Percentiles rank a stretch among this genome's conserved stretches.
Conservation (phyloP, 768 basidiomycete genomes). For the Collybiopsis luxurians region DNA sequence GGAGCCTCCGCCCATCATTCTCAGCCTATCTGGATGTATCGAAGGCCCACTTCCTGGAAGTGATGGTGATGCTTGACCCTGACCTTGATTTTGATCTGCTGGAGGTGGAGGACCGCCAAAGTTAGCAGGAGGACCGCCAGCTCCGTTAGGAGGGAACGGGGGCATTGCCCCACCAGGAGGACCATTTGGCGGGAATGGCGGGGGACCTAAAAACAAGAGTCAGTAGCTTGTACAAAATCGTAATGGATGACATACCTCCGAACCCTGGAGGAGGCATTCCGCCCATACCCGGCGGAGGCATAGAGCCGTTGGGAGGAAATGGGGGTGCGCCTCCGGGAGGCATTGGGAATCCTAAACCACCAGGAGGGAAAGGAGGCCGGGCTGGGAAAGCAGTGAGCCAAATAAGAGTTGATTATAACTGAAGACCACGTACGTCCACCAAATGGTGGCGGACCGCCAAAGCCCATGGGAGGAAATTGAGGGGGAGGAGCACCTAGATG, state of each 20-base stretch:
- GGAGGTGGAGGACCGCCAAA: slow-evolving; percentile 22
- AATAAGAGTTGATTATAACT: neutral
- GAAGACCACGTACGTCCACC: slow-evolving; percentile 6
- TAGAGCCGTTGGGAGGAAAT: slow-evolving; percentile 61
- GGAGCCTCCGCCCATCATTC: slow-evolving; percentile 61
- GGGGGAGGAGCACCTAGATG: slow-evolving; percentile 61
- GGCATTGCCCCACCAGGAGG: slow-evolving; percentile 44
- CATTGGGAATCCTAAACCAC: slow-evolving; percentile 51
- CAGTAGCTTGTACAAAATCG: slow-evolving; percentile 9
- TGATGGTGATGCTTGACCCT: slow-evolving; percentile 31
- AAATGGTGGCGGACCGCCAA: slow-evolving; percentile 38
- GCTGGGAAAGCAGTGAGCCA: slow-evolving; percentile 29
- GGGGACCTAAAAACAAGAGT: slow-evolving; percentile 25
- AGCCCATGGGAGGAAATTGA: slow-evolving; percentile 13
- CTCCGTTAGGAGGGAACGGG: slow-evolving; percentile 41
- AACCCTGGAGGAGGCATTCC: slow-evolving; percentile 42
- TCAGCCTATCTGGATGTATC: slow-evolving; percentile 83
- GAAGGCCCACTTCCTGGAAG: slow-evolving; percentile 44
- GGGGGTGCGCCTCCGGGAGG: slow-evolving; percentile 62
- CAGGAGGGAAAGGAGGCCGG: slow-evolving; percentile 69
- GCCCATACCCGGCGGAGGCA: slow-evolving; percentile 44
- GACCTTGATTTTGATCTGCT: slow-evolving; percentile 29
- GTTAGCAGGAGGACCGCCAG: slow-evolving; percentile 16
- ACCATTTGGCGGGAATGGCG: slow-evolving; percentile 54
- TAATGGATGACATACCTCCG: slow-evolving; percentile 35